Base-by-base conservation (phyloP, 23 red algal genomes). In the Chondrus crispus region DNA sequence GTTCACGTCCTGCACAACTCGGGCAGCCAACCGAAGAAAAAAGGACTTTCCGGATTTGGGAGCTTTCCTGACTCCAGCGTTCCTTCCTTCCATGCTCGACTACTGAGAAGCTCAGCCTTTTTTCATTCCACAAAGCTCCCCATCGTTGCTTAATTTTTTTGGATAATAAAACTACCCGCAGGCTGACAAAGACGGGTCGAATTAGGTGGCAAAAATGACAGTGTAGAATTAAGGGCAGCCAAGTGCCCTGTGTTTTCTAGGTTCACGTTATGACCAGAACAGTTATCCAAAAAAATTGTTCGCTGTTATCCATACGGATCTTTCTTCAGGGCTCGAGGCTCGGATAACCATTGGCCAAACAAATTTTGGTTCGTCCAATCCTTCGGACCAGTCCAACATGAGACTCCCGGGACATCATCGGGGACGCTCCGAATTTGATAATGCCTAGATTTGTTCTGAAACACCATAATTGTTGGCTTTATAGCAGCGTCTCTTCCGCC, bases 311-410 rank as follows among this genome's bases (percentile, higher is more conserved):
- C 78, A 57, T 60, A 26, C 46, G 78, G 44, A 36, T 55, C 22
- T 28, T 40, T 8, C 78, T 45, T 82, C 20, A 82, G 24, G 45
- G 42, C 45, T 13, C 51, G 45, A 35, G 29, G 6, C 42, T 82
- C 78, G 30, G 28, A 41, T 35, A 82, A 5, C 78, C 4, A 40
- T 24, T 50, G 44, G 44, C 30, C 28, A 82, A 82, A 82, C 52
- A 82, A 4, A 8, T 45, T 35, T 82, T 53, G 5, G 26, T 82
- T 38, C 78, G 55, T 82, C 45, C 78, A 82, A 36, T 24, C 47
- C 40, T 82, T 82, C 20, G 46, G 78, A 36, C 47, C 78, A 60
- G 48, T 53, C 20, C 78, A 47, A 51, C 55, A 82, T n/a, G 4
- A 82, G 55, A 82, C 7, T 32, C 45, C 78, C 41, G 47, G 32